Base-by-base conservation (phyloP, 2,329 filamentous ascomycete genomes). In the Neofusicoccum kwambonambiense region DNA sequence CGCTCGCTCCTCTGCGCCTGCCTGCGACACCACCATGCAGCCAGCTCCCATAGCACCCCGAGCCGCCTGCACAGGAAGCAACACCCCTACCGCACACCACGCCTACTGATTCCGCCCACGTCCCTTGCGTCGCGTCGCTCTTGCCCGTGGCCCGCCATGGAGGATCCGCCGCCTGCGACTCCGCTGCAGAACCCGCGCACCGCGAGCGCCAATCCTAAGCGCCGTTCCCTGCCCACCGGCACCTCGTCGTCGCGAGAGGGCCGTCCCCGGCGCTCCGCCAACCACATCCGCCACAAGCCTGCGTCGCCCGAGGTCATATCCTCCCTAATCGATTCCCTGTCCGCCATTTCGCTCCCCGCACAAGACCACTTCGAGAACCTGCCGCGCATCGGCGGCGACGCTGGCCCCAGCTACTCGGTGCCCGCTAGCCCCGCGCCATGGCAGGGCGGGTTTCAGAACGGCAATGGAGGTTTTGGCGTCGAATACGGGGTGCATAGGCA, bases 301-400 rank as follows among this genome's bases (percentile, higher is more conserved):
- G 73, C 86, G 13, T 87, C 86, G 56, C 89, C 90, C 65, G 89
- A 91, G 73, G 85, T 93, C 74, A 92, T 89, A 67, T 85, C 85
- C 15, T 85, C 84, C 54, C 80, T 89, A 66, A 87, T 89, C 73
- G 84, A 85, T 67, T 87, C 86, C 35, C 80, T 89, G 49, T 85
- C 86, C 17, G 79, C 82, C 68, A 85, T 87, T 66, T 84, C 85
- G 4, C 83, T 86, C 56, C 89, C 90, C 22, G 85, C 89, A 64
- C 87, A 84, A 74, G 83, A 85, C 66, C 88, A 91, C 74, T 92
- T 92, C 73, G 90, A 93, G 45, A 70, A 81, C 67, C 71, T 77
- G 51, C 74, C 74, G 42, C 58, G 67, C 51, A 68, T 70, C 69
- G 70, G 72, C 69, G 72, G 69, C 68, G 54, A 52, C 49, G 34